These are phyloP conservation scores for Acanthochlamys bracteata DNA, from an alignment of 106 monocot genomes.

Conservation along the genomic window DNA sequence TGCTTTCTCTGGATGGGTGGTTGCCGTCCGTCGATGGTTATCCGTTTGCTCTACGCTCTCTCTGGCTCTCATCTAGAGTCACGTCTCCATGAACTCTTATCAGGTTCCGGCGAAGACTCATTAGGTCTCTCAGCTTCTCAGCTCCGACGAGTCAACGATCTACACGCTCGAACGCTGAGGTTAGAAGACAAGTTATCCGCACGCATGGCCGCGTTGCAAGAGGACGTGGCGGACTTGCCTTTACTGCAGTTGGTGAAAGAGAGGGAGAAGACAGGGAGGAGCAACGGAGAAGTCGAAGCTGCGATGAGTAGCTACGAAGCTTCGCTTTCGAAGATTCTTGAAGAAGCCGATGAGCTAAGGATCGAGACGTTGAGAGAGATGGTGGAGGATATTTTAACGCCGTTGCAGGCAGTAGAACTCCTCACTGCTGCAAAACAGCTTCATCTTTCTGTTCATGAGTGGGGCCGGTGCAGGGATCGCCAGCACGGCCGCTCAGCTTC, in stretches of 20 bases:
- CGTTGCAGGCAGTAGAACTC: constrained; percentile 3
- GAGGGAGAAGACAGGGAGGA: background rate
- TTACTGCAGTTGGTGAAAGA: background rate
- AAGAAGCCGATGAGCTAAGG: constrained; percentile 6
- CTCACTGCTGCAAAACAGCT: constrained; percentile 4
- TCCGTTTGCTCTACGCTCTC: constrained; percentile 3
- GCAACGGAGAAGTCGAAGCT: background rate
- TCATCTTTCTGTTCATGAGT: constrained; percentile 2
- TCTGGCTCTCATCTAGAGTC: background rate
- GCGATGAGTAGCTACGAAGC: background rate
- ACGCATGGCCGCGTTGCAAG: background rate
- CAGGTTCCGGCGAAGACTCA: background rate
- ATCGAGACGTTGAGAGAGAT: background rate
- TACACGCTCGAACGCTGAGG: background rate
- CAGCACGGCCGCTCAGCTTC: background rate
- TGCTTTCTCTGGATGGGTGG: background rate
- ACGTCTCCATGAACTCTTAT: background rate
- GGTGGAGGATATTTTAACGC: constrained; percentile 1
- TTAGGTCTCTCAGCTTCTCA: background rate
- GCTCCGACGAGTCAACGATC: background rate
- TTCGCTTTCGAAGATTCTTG: constrained; percentile 1
- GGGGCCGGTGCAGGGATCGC: background rate
- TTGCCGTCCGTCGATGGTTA: constrained; percentile 1
- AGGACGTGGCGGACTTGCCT: background rate
- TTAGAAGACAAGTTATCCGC: background rate